phyloP scores from a whole-genome alignment of 1,284 basidiomycete genomes.

The Sporisorium exsertum region DNA sequence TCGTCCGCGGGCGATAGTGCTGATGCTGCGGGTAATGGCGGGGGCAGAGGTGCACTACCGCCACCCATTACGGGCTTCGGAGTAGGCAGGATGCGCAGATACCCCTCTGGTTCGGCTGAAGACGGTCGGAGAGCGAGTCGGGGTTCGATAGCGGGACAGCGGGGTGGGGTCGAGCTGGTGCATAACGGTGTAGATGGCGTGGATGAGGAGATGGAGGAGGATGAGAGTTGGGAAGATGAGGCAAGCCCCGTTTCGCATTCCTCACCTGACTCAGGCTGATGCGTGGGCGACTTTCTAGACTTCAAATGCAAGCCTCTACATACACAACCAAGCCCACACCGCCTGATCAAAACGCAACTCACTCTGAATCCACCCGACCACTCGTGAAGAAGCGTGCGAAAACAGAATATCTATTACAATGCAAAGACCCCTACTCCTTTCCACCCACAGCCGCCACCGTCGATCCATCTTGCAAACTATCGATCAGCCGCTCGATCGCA shows the following conservation, averaged over 20 bases:
- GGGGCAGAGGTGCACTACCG: slow-evolving; percentile 9
- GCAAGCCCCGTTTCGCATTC: background rate
- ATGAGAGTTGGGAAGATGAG: slow-evolving; percentile 37
- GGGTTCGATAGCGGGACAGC: no score
- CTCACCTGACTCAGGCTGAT: no score
- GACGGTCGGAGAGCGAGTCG: background rate
- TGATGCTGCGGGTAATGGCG: background rate
- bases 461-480: slow-evolving; percentile 9
- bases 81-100: slow-evolving; percentile 22
- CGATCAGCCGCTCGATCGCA: slow-evolving; percentile 57
- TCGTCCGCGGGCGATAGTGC: background rate
- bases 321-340: no score
- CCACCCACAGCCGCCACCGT: background rate
- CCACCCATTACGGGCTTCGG: slow-evolving; percentile 37
- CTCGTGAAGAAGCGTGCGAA: background rate
- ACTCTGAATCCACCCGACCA: background rate
- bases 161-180: no score
- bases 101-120: background rate
- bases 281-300: no score
- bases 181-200: background rate
- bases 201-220: slow-evolving; percentile 6
- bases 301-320: background rate
- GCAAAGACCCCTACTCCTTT: background rate
- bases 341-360: no score
- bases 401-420: slow-evolving; percentile 3